phyloP scores from a whole-genome alignment of 345 rosid species.

The Bretschneidera sinensis region DNA sequence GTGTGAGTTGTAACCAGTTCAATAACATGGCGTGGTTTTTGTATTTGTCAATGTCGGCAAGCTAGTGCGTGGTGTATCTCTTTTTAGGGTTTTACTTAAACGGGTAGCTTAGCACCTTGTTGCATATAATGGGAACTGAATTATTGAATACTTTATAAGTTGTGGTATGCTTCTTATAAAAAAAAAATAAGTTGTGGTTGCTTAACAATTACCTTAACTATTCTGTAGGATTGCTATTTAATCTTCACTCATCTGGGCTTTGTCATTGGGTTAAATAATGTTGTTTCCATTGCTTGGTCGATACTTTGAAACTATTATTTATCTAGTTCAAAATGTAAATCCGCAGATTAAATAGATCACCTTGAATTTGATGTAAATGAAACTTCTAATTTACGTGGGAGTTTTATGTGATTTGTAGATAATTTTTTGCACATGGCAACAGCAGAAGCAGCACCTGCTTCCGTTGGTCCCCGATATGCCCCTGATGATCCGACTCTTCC shows the following conservation, averaged over 20 bases:
- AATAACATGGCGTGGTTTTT: too few relatives aligned
- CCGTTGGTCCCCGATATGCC: conserved; percentile 80
- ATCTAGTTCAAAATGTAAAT: too few relatives aligned
- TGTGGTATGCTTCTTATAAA: too few relatives aligned
- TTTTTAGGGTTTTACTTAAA: not conserved
- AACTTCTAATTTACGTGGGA: not conserved
- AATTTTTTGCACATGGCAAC: conserved; percentile 47
- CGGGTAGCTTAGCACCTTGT: not conserved
- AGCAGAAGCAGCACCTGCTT: conserved; percentile 44
- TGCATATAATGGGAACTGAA: not conserved
- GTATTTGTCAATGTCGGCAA: too few relatives aligned
- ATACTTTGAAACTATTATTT: too few relatives aligned
- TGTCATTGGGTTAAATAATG: too few relatives aligned
- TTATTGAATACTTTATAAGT: too few relatives aligned
- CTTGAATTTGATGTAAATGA: not conserved
- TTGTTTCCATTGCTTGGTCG: too few relatives aligned
- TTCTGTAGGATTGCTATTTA: too few relatives aligned
- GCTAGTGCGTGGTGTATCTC: not conserved
- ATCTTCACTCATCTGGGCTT: too few relatives aligned
- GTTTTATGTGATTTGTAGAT: conserved; percentile 23
- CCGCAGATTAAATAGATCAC: not conserved
- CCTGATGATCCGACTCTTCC: conserved; percentile 96
- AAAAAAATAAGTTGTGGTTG: too few relatives aligned
- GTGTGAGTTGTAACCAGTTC: not conserved
- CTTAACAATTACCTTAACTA: too few relatives aligned